Base-by-base conservation (phyloP, 805 yeast species). In the Lipomyces lipofer region DNA sequence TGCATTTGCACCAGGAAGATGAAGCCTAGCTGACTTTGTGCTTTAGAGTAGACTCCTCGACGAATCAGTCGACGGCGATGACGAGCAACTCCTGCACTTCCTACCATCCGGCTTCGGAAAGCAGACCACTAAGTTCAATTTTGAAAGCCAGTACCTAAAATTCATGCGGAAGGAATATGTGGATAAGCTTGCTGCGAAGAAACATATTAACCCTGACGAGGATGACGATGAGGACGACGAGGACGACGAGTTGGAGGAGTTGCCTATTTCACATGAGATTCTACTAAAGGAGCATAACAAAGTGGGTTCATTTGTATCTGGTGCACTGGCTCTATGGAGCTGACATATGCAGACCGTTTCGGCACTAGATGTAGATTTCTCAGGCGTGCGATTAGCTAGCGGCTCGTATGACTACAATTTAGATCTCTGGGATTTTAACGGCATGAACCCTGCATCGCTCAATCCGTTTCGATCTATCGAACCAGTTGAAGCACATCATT, bases 251-350 rank as follows among this genome's bases (percentile, higher is more conserved):
- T 61, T 64, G 2, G 66, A 61, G 3, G 60, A 62, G 4, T 47
- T 72, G n/a, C 78, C 78, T 6, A 62, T 69, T 2, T 61, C 75
- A 0, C 77, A 75, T 48, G 62, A 67, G 22, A 49, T 70, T 32
- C 24, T 53, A 9, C 46, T 73, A 10, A 36, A 51, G 7, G 57
- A 51, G 9, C 67, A 63, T 19, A 47, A 29, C 25, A 66, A 63
- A 51, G 56, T 49, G 4, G 47, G 71, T n/a, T 58, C 64, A 63
- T 1, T 38, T 28, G 22, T 17, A n/a, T 15, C n/a, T 13, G 12
- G 28, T 28, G 13, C 25, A 4, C 25, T 2, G 51, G 4, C 19
- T 7, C n/a, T 22, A 19, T 36, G 8, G n/a, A 22, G 10, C 15
- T n/a, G 7, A 29, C 53, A 13, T 13, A 21, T 19, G 4, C 21